Conservation (phyloP, 139 green algal species). For the Asterochloris erici region DNA sequence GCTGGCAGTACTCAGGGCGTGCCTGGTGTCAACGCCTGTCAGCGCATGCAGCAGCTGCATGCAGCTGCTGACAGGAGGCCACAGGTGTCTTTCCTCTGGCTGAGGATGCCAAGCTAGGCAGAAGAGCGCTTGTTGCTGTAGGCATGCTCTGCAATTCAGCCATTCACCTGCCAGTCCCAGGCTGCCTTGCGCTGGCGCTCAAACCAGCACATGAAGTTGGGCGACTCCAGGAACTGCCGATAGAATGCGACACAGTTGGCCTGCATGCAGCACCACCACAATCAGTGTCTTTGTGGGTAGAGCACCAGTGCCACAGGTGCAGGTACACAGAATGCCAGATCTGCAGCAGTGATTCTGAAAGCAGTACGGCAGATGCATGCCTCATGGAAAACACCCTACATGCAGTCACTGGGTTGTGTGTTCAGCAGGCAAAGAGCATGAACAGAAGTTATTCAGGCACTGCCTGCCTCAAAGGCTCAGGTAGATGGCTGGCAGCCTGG, state of each 20-base stretch:
- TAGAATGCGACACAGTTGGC: constrained; percentile 58
- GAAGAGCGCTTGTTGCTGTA: no score
- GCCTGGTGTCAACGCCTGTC: no score
- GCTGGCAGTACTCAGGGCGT: background rate
- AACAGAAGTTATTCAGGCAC: background rate
- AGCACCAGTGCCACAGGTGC: background rate
- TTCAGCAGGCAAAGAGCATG: background rate
- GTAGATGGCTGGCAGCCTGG: background rate
- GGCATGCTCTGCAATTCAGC: no score
- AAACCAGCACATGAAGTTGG: constrained; percentile 76
- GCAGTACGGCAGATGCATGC: background rate
- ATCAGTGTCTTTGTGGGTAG: no score
- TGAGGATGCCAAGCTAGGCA: no score
- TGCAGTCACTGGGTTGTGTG: background rate
- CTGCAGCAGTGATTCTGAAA: background rate
- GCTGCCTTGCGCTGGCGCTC: constrained; percentile 30
- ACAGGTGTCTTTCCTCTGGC: no score
- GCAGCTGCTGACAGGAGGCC: no score
- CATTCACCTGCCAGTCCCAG: constrained; percentile 26
- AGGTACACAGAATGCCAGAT: no score
- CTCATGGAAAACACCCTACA: background rate
- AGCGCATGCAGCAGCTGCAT: no score
- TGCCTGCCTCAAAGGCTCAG: no score
- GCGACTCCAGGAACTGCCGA: constrained; percentile 50
- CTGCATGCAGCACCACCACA: constrained; percentile 6